Evolutionary conservation across 495 filamentous ascomycete genomes (phyloP).

Genomic region (Bombardia bombarda): DNA sequence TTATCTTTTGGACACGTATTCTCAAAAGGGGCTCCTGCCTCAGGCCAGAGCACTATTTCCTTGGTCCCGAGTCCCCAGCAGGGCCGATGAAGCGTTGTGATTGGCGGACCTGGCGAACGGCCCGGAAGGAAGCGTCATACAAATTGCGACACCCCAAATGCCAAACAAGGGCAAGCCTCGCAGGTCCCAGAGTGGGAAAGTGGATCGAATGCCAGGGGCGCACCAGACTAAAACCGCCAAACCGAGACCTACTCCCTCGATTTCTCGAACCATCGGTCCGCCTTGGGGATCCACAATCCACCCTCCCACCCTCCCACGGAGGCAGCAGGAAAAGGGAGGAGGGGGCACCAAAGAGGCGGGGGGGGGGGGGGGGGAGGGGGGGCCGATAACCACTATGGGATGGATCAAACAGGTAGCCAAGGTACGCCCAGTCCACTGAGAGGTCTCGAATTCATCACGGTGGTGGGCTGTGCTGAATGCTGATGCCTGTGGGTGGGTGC

Average conservation of each 20-base stretch:
- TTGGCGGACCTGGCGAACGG: slow-evolving; percentile 15
- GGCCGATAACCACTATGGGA: too few species aligned
- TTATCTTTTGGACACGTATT: slow-evolving; percentile 29
- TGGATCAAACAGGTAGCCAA: too few species aligned
- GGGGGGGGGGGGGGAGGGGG: background rate
- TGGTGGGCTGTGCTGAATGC: too few species aligned
- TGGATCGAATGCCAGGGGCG: slow-evolving; percentile 5
- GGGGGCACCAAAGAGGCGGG: slow-evolving; percentile 5
- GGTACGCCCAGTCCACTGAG: too few species aligned
- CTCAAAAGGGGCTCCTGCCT: slow-evolving; percentile 18
- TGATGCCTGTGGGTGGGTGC: too few species aligned
- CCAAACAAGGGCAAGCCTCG: slow-evolving; percentile 22
- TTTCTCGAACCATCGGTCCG: too few species aligned
- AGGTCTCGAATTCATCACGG: too few species aligned
- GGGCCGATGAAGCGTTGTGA: slow-evolving; percentile 7
- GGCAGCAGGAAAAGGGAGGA: background rate
- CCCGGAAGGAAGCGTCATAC: slow-evolving; percentile 1
- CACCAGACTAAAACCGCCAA: too few species aligned
- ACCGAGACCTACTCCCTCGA: too few species aligned
- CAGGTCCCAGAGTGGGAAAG: slow-evolving; percentile 9
- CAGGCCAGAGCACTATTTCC: slow-evolving; percentile 17
- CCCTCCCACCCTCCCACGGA: slow-evolving; percentile 1
- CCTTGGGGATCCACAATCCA: slow-evolving; percentile 1
- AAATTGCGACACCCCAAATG: slow-evolving; percentile 18
- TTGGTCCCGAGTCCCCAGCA: too few species aligned